phyloP scores from a whole-genome alignment of 306 rosid species.

The Lagenaria siceraria region DNA sequence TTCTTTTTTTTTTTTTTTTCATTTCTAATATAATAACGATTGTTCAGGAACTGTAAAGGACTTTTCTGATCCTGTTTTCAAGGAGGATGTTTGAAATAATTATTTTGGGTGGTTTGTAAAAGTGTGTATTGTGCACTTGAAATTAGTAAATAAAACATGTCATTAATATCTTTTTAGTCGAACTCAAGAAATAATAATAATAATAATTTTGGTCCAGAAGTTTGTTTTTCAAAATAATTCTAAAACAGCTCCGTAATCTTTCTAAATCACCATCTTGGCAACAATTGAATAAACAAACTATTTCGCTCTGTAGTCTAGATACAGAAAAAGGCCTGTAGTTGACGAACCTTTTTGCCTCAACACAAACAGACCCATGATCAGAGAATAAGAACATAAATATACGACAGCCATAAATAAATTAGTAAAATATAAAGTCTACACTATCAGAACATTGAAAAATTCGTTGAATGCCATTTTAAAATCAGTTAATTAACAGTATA shows the following conservation, averaged over 20 bases:
- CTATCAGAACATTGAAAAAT: neutral
- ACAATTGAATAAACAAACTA: neutral
- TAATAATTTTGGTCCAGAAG: too few species aligned
- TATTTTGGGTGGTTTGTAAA: neutral
- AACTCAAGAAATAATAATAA: neutral
- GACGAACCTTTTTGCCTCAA: neutral
- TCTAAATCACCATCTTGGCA: neutral
- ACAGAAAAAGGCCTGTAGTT: neutral
- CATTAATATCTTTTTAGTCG: neutral
- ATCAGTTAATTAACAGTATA: neutral
- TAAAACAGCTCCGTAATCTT: neutral
- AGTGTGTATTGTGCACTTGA: neutral
- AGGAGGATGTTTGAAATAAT: neutral
- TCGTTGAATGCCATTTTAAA: neutral
- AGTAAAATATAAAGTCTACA: neutral
- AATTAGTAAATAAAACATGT: neutral
- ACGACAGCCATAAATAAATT: neutral
- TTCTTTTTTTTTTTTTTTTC: too few species aligned
- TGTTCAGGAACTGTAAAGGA: neutral
- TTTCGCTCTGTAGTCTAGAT: neutral
- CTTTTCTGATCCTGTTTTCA: neutral
- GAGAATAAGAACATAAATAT: neutral
- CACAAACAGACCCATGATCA: neutral
- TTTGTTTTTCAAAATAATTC: neutral
- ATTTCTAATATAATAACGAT: neutral